phyloP scores from a whole-genome alignment of 2,329 filamentous ascomycete species.

The Pseudopyrenochaeta lycopersici region DNA sequence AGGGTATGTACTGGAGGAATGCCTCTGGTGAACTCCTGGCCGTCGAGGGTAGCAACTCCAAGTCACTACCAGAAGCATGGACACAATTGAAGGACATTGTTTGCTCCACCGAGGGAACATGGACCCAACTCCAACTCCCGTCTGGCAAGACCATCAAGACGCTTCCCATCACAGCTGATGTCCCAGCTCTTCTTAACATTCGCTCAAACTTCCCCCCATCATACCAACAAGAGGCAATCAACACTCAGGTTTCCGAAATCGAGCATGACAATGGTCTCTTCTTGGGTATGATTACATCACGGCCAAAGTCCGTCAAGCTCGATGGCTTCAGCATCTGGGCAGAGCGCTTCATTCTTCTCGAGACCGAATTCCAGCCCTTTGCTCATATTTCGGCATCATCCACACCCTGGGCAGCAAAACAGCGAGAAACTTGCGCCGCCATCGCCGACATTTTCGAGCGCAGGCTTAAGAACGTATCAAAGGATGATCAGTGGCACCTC shows the following conservation, averaged over 20 bases:
- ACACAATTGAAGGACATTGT: constrained; percentile 26
- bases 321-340: constrained; percentile 37
- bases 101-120: constrained; percentile 20
- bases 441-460: constrained; percentile 40
- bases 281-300: constrained; percentile 32
- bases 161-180: constrained; percentile 22
- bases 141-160: constrained; percentile 36
- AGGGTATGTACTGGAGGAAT: constrained; percentile 40
- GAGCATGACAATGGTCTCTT: constrained; percentile 30
- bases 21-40: constrained; percentile 32
- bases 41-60: constrained; percentile 34
- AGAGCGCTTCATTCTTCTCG: constrained; percentile 38
- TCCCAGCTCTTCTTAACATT: constrained; percentile 27
- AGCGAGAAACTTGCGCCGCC: constrained; percentile 23
- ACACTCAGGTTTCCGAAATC: constrained; percentile 30
- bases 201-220: constrained; percentile 34
- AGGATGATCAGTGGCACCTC: constrained; percentile 38
- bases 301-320: constrained; percentile 30
- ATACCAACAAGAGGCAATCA: constrained; percentile 27
- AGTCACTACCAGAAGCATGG: constrained; percentile 27
- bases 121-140: constrained; percentile 26
- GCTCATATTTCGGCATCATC: constrained; percentile 23
- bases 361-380: constrained; percentile 38
- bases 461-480: constrained; percentile 38
- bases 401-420: constrained; percentile 28